These are phyloP conservation scores for Xylariaceae sp. DNA, from an alignment of 2,329 filamentous ascomycete species.

Conservation along the genomic window DNA sequence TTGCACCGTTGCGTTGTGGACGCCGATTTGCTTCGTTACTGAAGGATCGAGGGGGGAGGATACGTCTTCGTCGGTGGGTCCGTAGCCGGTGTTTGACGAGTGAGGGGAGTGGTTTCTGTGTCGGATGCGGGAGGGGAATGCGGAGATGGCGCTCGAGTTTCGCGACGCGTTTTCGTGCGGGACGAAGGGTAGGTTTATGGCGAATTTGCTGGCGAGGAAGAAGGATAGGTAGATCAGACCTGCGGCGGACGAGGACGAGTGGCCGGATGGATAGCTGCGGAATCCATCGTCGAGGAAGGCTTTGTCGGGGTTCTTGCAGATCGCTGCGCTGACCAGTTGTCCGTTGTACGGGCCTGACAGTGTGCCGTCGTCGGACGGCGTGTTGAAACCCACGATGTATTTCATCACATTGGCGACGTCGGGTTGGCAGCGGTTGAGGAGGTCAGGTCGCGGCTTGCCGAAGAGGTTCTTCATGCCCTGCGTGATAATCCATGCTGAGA, in stretches of 20 bases:
- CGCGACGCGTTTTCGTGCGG: slow-evolving; percentile 43
- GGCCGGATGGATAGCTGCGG: slow-evolving; percentile 76
- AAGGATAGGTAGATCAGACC: slow-evolving; percentile 83
- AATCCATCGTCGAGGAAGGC: slow-evolving; percentile 73
- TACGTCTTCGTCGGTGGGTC: slow-evolving; percentile 19
- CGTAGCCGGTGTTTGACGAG: slow-evolving; percentile 26
- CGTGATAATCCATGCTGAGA: slow-evolving; percentile 73
- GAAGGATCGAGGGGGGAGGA: slow-evolving; percentile 27
- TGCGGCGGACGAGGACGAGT: slow-evolving; percentile 70
- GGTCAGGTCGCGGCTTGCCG: slow-evolving; percentile 71
- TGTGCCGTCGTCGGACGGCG: slow-evolving; percentile 34
- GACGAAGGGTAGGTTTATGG: slow-evolving; percentile 68
- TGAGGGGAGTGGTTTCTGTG: neutral
- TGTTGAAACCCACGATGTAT: slow-evolving; percentile 53
- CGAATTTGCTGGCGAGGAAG: slow-evolving; percentile 80
- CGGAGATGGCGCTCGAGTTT: slow-evolving; percentile 52
- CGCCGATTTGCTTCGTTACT: slow-evolving; percentile 29
- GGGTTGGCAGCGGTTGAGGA: slow-evolving; percentile 75
- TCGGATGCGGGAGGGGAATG: slow-evolving; percentile 50
- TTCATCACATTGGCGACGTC: slow-evolving; percentile 60
- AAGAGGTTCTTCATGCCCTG: slow-evolving; percentile 79
- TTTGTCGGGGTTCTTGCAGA: slow-evolving; percentile 66
- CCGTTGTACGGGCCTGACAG: slow-evolving; percentile 41
- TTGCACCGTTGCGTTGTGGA: slow-evolving; percentile 37
- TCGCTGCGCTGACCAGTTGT: slow-evolving; percentile 68